Evolutionary conservation across 2,329 filamentous ascomycete species (phyloP), one percentile per base, ranked within the genome.

Genomic region (Taxawa tesnikishii): DNA sequence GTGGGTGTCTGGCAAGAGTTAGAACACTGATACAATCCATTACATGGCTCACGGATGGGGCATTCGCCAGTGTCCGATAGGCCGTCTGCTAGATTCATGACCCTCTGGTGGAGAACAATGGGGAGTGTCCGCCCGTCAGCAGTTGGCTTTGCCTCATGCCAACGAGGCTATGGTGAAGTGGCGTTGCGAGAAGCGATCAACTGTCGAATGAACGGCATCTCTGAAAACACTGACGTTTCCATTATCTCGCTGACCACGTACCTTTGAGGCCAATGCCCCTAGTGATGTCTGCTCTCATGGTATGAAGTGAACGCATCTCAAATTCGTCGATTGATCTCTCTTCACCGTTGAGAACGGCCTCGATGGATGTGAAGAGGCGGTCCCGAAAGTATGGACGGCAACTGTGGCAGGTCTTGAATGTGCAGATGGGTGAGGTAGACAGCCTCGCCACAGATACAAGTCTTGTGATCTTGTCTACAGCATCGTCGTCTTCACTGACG

Each of bases 331-430:
- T 16, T 1, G 56, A 46, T 15, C 48, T 32, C 12, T 54, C 40
- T 21, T 54, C 44, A 19, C 57, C 53, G 16, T 45, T 50, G 15
- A 63, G 49, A 19, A 67, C 51, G 9, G 56, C 46, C 4, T 60
- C 53, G 38, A 71, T 57, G 16, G 60, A 62, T 6, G 53, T 50
- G 43, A 53, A 65, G 19, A 59, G 43, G 3, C 65, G 58, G 27
- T 68, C 63, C n/a, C 52, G 53, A 39, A 59, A 63, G 40, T 61
- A 62, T 2, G 63, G 62, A 17, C 66, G 59, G 40, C 67, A 71
- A n/a, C 44, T 48, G 18, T 63, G 62, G 38, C 67, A 71, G 31
- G 59, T 58, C 30, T 56, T 54, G 42, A 59, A 59, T n/a, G 40
- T 47, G 45, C 67, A 71, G 17, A 17, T 34, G 9, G 6, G 17